Evolutionary conservation across 768 basidiomycete species (phyloP).

Genomic region (Lepiota venenata): DNA sequence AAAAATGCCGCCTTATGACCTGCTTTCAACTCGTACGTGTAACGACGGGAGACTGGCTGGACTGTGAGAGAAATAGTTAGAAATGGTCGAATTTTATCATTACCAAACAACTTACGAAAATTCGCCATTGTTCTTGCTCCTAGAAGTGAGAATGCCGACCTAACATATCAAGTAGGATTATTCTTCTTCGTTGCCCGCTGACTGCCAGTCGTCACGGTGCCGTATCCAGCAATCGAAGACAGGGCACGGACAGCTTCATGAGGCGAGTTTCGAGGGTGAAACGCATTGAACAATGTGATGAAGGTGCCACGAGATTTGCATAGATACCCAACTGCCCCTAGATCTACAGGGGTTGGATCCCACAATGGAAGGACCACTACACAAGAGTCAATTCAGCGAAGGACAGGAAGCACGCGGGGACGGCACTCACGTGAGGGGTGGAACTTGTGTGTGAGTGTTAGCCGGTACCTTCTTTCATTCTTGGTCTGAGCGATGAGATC

Average conservation of each 20-base stretch:
- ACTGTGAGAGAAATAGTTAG: not conserved
- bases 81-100: not conserved
- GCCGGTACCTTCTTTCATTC: conserved; percentile 67
- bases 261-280: conserved; percentile 39
- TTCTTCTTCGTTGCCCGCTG: conserved; percentile 6
- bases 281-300: conserved; percentile 68
- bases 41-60: conserved; percentile 8
- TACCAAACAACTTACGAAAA: not conserved
- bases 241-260: conserved; percentile 10
- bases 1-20: conserved; percentile 20
- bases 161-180: conserved; percentile 10
- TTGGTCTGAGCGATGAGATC: conserved; percentile 36
- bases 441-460: conserved; percentile 63
- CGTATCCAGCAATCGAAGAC: conserved; percentile 15
- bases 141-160: conserved; percentile 7
- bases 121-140: conserved; percentile 1
- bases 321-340: conserved; percentile 78
- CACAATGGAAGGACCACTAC: conserved; percentile 68
- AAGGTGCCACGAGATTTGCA: conserved; percentile 66
- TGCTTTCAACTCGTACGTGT: conserved; percentile 13
- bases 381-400: not conserved
- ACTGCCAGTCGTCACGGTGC: conserved; percentile 8
- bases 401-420: conserved; percentile 5
- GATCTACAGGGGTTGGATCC: conserved; percentile 55
- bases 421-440: conserved; percentile 57